Base-by-base conservation (phyloP, 768 basidiomycete species). In the Leucocoprinus sp. region DNA sequence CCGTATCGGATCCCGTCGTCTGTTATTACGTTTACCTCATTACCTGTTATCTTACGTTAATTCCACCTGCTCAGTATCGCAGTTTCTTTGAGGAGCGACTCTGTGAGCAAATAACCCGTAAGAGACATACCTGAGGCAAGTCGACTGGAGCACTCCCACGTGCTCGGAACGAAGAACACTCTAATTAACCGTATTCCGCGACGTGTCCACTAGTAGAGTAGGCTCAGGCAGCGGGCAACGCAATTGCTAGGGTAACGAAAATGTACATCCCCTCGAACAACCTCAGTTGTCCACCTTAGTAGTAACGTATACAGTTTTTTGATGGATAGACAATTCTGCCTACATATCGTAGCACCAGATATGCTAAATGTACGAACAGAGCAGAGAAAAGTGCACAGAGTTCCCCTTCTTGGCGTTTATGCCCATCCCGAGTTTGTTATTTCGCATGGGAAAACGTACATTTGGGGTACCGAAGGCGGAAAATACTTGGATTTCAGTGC, bases 401-500 rank as follows among this genome's bases (percentile, higher is more conserved):
- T 66, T 45, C 91, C 87, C 61, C 61, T 92, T 22, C 80, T 98
- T 31, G 86, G 89, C 22, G 93, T 97, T 15, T 99, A 98, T 59
- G 86, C 85, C 5, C 84, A 95, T 29, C 93, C 93, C 2, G 75
- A 84, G 0, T 75, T 98, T 52, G 78, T 97, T 31, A 70, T 98
- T 55, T 75, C 79, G 5, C 83, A 84, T 53, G 95, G 93, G 27
- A 82, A 87, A n/a, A 79, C 78, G 34, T 87, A 82, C 60, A 73
- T 96, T 2, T 92, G 80, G 80, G 93, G 95, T 60, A 80, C 74
- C 2, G 80, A 86, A 28, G 80, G 79, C 36, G 75, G 84, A 45
- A 79, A 82, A 57, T 99, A 86, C 62, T 75, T 99, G 42, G 96
- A 99, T 62, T 96, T 98, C 60, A 82, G 75, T 50, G 92, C 91